Percentiles rank a stretch among this genome's conserved stretches.
These are phyloP conservation scores for Gossypium ekmanianum DNA, from an alignment of 345 rosid genomes.

Conservation along the genomic window DNA sequence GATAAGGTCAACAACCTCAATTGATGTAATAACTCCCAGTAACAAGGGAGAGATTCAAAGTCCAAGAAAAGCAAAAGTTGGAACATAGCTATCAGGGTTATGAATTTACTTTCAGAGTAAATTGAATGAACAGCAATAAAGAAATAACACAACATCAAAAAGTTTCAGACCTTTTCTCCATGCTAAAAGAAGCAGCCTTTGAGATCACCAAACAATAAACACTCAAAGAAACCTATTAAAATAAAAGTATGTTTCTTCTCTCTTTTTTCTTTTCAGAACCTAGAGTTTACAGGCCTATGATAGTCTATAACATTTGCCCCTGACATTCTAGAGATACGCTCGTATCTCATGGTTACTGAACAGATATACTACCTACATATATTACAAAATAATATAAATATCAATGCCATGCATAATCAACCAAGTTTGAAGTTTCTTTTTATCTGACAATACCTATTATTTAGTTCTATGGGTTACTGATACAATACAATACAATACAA, in stretches of 20 bases:
- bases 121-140: constrained; percentile 29
- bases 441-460: constrained; percentile 20
- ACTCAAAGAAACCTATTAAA: neutral
- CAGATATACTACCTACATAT: neutral
- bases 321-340: constrained; percentile 48
- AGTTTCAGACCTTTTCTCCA: constrained; percentile 18
- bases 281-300: constrained; percentile 35
- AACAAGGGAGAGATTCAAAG: constrained; percentile 33
- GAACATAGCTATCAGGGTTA: constrained; percentile 48
- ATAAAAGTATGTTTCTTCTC: neutral
- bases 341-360: constrained; percentile 24
- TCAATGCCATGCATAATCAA: neutral
- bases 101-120: constrained; percentile 30
- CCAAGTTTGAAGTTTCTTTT: constrained; percentile 9
- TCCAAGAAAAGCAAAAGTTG: constrained; percentile 32
- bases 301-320: constrained; percentile 29
- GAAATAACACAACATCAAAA: constrained; percentile 43
- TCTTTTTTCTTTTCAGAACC: constrained; percentile 9
- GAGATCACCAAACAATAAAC: constrained; percentile 25
- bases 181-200: constrained; percentile 26
- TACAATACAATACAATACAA: neutral
- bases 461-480: constrained; percentile 12
- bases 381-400: neutral
- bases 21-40: constrained; percentile 40
- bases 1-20: constrained; percentile 23